A percentile compares a stretch with the other conserved stretches of the same genome.
phyloP scores from a whole-genome alignment of 2,329 filamentous ascomycete genomes.

The Calycina marina region DNA sequence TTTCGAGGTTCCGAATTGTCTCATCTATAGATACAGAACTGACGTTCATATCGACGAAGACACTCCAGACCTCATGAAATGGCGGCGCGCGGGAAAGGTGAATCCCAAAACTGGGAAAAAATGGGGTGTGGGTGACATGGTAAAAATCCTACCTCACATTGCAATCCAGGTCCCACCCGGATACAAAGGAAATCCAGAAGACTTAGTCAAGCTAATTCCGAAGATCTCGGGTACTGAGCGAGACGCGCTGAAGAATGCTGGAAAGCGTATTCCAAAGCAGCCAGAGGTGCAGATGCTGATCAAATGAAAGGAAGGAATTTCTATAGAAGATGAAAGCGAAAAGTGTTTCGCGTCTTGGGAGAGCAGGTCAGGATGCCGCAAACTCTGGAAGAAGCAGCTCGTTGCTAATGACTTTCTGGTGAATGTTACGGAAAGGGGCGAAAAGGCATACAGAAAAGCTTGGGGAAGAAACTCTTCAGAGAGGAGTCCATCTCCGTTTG shows the following conservation, averaged over 20 bases:
- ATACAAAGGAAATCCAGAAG: conserved; percentile 5
- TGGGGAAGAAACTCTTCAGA: conserved; percentile 3
- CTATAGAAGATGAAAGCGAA: conserved; percentile 1
- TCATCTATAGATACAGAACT: conserved; percentile 6
- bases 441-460: conserved; percentile 2
- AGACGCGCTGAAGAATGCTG: conserved; percentile 1
- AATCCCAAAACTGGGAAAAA: background rate
- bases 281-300: conserved; percentile 4
- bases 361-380: conserved; percentile 4
- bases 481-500: conserved; percentile 3
- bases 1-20: conserved; percentile 2
- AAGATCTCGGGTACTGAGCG: background rate
- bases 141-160: conserved; percentile 2
- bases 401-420: conserved; percentile 2
- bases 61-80: conserved; percentile 3
- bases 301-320: conserved; percentile 2
- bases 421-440: background rate
- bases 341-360: conserved; percentile 1
- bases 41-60: conserved; percentile 1
- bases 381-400: conserved; percentile 3
- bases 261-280: conserved; percentile 3
- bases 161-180: conserved; percentile 3
- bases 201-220: conserved; percentile 2
- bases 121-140: conserved; percentile 1
- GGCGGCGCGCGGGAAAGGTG: conserved; percentile 3